A percentile compares a stretch with the other conserved stretches of the same genome.
Conservation (phyloP, 2,329 filamentous ascomycete species). For the Colletotrichum sp. region DNA sequence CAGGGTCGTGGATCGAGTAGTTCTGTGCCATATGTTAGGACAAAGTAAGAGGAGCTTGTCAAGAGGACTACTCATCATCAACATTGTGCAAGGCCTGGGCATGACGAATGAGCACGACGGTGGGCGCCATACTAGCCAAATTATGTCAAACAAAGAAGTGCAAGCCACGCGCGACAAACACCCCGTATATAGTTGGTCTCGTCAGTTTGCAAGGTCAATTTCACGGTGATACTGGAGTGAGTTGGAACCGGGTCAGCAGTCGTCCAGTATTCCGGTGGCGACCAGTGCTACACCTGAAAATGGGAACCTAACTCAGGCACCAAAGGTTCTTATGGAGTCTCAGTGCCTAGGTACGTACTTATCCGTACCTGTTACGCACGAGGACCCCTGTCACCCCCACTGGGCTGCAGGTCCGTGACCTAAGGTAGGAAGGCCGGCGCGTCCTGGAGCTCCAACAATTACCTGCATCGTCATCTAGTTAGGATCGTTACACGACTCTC, state of each 20-base stretch:
- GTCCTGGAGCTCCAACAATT: neutral
- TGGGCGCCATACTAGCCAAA: conserved; percentile 52
- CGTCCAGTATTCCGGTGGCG: neutral
- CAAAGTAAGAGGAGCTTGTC: neutral
- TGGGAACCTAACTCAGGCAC: neutral
- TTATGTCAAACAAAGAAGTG: neutral
- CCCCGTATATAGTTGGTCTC: neutral
- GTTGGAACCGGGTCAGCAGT: neutral
- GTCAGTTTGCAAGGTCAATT: neutral
- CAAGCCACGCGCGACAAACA: neutral
- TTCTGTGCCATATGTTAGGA: conserved; percentile 43
- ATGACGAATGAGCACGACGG: conserved; percentile 85
- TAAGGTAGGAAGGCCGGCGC: neutral
- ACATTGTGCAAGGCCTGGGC: conserved; percentile 72
- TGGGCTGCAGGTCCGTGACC: neutral
- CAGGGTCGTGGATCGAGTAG: conserved; percentile 54
- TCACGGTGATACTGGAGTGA: neutral
- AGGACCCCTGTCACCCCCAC: neutral
- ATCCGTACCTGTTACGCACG: neutral
- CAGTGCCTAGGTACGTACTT: neutral
- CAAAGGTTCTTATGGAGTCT: neutral
- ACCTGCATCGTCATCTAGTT: neutral
- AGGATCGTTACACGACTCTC: neutral
- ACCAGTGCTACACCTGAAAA: neutral
- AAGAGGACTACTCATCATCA: conserved; percentile 47